Conservation (phyloP, 768 basidiomycete genomes). For the Mrakia blollopis region DNA sequence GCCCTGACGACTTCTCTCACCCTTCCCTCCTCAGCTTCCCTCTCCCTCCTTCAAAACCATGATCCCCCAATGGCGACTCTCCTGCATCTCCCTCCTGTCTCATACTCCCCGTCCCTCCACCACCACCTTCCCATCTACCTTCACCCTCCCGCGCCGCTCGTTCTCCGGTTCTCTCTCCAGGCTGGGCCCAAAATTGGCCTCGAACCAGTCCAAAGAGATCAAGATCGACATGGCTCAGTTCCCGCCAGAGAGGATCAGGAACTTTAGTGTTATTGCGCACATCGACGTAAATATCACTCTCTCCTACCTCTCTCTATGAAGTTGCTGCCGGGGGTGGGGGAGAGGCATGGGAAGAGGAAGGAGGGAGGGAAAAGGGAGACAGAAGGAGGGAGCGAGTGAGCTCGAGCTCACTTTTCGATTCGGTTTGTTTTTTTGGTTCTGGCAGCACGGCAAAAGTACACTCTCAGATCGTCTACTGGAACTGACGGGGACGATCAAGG, state of each 20-base stretch:
- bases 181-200: background rate
- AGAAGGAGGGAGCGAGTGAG: background rate
- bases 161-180: background rate
- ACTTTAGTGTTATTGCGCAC: constrained; percentile 95
- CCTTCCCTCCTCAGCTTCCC: background rate
- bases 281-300: constrained; percentile 55
- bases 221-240: constrained; percentile 43
- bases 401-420: background rate
- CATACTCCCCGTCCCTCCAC: background rate
- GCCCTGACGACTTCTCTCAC: too few species aligned
- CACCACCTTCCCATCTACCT: background rate
- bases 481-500: constrained; percentile 75
- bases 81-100: background rate
- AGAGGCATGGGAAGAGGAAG: background rate
- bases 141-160: background rate
- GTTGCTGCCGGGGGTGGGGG: too few species aligned
- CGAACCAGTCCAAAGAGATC: background rate
- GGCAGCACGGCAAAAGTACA: constrained; percentile 94
- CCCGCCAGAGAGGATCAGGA: constrained; percentile 50
- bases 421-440: background rate
- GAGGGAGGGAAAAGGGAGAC: background rate
- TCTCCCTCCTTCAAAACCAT: background rate
- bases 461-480: constrained; percentile 69
- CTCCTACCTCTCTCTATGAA: too few species aligned
- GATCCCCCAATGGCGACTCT: background rate